Base-by-base conservation (phyloP, 768 basidiomycete genomes). In the Lactifluus rugatus region DNA sequence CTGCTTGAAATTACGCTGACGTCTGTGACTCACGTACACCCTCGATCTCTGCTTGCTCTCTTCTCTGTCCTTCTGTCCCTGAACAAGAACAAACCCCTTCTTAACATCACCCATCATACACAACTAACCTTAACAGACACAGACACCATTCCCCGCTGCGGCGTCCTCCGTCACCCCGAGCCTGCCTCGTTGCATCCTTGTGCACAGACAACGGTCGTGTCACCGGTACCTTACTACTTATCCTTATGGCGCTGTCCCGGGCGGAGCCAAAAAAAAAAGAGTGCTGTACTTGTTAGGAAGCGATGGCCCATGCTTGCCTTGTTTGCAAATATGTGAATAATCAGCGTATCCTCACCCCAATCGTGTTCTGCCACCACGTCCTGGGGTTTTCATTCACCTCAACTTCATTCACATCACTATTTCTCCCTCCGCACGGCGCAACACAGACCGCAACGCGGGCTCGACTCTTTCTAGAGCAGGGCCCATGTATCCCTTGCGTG, bases 161-260 rank as follows among this genome's bases (percentile, higher is more conserved):
- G 16, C 26, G 19, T 13, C 39, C 17, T 11, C 42, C 52, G 31
- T 32, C 26, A 13, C 37, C 28, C 21, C 52, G 1, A 17, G 34
- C 2, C 48, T 31, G 54, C 59, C 59, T 60, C 59, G 49, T 60
- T 60, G 54, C 59, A 47, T 54, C 58, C 58, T 55, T 55, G 58
- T 60, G 53, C 53, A 55, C 50, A n/a, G n/a, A n/a, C n/a, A 31
- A 31, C 53, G 36, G 34, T 17, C 37, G 16, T 32, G 16, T 7
- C 49, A 34, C 42, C 42, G 42, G 42, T 44, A 44, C 42, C 42
- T 44, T 19, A 17, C 41, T 36, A 2, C 34, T 36, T 36, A 36
- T 36, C 34, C 2, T 14, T 36, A 39, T 39, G 37, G 37, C 37
- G n/a, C 37, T 39, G 41, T 48, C 37, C 37, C 52, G 8, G 52